Conservation (phyloP, 2,329 filamentous ascomycete genomes). For the Xylaria sp. region DNA sequence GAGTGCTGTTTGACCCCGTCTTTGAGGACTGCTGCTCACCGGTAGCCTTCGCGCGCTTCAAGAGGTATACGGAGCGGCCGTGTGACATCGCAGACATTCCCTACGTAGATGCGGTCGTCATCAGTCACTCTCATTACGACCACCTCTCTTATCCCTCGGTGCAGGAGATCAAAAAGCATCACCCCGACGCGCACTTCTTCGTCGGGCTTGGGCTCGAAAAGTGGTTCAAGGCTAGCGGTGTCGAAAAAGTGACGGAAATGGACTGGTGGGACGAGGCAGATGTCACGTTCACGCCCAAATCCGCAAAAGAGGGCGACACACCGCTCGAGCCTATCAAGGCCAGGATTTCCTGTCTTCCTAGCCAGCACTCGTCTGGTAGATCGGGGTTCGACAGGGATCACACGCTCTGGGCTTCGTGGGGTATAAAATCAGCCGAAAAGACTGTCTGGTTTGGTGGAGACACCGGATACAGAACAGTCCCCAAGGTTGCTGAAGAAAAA, state of each 20-base stretch:
- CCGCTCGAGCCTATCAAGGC: conserved; percentile 70
- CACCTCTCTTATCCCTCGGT: conserved; percentile 85
- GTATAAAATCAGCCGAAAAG: conserved; percentile 74
- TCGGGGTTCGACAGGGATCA: conserved; percentile 74
- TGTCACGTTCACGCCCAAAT: conserved; percentile 64
- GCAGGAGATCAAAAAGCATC: conserved; percentile 73
- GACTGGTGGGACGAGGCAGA: conserved; percentile 95
- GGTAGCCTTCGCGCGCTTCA: conserved; percentile 74
- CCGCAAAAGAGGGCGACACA: conserved; percentile 46
- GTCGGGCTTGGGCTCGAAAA: conserved; percentile 83
- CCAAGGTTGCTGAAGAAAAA: conserved; percentile 65
- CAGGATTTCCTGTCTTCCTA: conserved; percentile 80
- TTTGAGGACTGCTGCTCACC: conserved; percentile 90
- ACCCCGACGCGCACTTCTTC: conserved; percentile 88
- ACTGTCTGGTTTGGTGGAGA: conserved; percentile 92
- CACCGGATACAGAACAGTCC: conserved; percentile 88
- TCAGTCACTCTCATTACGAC: conserved; percentile 94
- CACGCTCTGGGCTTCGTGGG: conserved; percentile 93
- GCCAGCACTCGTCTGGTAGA: conserved; percentile 83
- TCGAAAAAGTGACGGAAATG: conserved; percentile 84
- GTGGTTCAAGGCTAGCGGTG: conserved; percentile 80
- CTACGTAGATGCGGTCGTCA: conserved; percentile 78
- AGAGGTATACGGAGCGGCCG: conserved; percentile 80
- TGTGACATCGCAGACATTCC: conserved; percentile 84
- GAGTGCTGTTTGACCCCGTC: conserved; percentile 93